Conservation (phyloP, 2,329 filamentous ascomycete genomes). For the Pyrenochaeta sp. region DNA sequence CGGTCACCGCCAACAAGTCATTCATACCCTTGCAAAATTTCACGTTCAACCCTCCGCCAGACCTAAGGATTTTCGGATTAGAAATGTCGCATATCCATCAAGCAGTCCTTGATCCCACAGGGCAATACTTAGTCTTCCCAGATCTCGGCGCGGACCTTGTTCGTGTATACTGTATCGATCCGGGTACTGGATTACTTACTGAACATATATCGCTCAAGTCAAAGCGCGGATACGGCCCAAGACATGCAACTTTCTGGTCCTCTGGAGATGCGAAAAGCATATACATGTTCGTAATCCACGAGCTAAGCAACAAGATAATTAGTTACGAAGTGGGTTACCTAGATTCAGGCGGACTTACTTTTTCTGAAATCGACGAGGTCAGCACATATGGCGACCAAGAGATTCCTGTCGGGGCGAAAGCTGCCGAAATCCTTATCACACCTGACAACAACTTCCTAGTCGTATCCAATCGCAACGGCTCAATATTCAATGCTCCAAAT, state of each 20-base stretch:
- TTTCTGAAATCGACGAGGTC: conserved; percentile 60
- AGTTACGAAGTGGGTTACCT: conserved; percentile 66
- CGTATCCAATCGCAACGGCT: conserved; percentile 73
- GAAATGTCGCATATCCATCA: conserved; percentile 65
- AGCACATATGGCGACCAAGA: conserved; percentile 44
- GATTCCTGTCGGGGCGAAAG: conserved; percentile 48
- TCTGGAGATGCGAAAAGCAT: conserved; percentile 13
- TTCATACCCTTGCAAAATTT: conserved; percentile 50
- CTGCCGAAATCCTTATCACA: conserved; percentile 66
- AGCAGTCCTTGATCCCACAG: conserved; percentile 71
- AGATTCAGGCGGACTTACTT: conserved; percentile 49
- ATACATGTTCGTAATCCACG: conserved; percentile 69
- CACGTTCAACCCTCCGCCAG: conserved; percentile 46
- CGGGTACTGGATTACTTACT: conserved; percentile 53
- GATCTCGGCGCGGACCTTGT: conserved; percentile 72
- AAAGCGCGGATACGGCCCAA: conserved; percentile 67
- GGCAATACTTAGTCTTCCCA: conserved; percentile 68
- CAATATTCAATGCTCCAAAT: conserved; percentile 61
- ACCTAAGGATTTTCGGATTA: neutral
- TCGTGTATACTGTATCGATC: conserved; percentile 65
- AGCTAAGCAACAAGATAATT: conserved; percentile 66
- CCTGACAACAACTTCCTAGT: conserved; percentile 67
- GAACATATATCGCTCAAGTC: conserved; percentile 56
- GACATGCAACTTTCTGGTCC: conserved; percentile 68
- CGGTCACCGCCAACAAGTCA: conserved; percentile 11